Conservation (phyloP, 352 stramenopile genomes). For the Phytophthora sp. region DNA sequence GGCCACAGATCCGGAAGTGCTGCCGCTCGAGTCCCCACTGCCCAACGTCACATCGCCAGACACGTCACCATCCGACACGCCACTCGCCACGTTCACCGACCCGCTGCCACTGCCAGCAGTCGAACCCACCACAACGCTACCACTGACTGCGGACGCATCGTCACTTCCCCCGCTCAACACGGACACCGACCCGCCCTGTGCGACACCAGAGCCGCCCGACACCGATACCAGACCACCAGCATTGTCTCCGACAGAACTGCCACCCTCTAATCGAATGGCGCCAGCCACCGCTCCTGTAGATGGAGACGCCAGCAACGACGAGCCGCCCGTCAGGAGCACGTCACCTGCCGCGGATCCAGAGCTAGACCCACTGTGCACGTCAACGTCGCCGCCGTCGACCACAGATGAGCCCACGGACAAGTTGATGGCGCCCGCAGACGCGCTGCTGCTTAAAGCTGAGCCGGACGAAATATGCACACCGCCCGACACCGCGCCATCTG, state of each 20-base stretch:
- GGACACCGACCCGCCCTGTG: slow-evolving; percentile 15
- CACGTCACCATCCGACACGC: background rate
- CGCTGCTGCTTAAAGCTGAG: slow-evolving; percentile 3
- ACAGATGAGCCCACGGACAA: slow-evolving; percentile 25
- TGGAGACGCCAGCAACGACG: slow-evolving; percentile 16
- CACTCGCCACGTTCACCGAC: slow-evolving; percentile 4
- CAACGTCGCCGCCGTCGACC: slow-evolving; percentile 18
- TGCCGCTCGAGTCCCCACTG: slow-evolving; percentile 1
- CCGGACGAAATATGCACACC: slow-evolving; percentile 28
- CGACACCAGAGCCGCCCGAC: slow-evolving; percentile 17
- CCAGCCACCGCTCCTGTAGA: slow-evolving; percentile 16
- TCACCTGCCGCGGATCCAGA: slow-evolving; percentile 18
- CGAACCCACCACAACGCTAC: slow-evolving; percentile 14
- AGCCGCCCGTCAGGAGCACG: slow-evolving; percentile 25
- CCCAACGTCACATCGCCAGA: slow-evolving; percentile 13
- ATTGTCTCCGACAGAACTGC: slow-evolving; percentile 25
- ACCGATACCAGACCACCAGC: slow-evolving; percentile 23
- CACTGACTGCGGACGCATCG: slow-evolving; percentile 19
- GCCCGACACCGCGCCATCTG: slow-evolving; percentile 20
- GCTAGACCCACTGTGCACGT: slow-evolving; percentile 20
- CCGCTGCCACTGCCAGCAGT: slow-evolving; percentile 9
- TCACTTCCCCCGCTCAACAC: slow-evolving; percentile 20
- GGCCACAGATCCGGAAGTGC: slow-evolving; percentile 5
- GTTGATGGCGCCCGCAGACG: slow-evolving; percentile 12
- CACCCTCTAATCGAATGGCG: slow-evolving; percentile 18